phyloP scores from a whole-genome alignment of 2,329 filamentous ascomycete species.

The Bimuria novae-zelandiae region DNA sequence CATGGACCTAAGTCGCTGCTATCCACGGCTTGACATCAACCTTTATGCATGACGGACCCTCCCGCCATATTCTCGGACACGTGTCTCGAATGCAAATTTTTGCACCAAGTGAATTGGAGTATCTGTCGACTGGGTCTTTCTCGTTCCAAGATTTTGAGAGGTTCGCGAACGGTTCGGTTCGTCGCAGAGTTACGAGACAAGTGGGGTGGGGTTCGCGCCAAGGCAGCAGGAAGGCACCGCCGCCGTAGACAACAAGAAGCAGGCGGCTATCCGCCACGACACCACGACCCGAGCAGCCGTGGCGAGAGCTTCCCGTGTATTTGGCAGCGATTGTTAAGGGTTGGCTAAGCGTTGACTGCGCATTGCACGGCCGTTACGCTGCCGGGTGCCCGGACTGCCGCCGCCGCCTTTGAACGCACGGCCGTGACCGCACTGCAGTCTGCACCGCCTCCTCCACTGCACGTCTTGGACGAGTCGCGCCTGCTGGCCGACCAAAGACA shows the following conservation, averaged over 20 bases:
- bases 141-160: no score
- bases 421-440: slow-evolving; percentile 13
- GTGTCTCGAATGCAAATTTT: no score
- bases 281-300: not conserved
- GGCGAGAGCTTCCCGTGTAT: slow-evolving; percentile 1
- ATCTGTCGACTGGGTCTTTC: no score
- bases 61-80: no score
- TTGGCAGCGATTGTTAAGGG: slow-evolving; percentile 22
- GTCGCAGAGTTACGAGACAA: no score
- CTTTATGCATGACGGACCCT: no score
- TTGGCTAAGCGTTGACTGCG: slow-evolving; percentile 25
- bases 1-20: no score
- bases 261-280: slow-evolving; percentile 1
- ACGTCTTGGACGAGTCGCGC: slow-evolving; percentile 26
- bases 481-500: slow-evolving; percentile 14
- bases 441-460: slow-evolving; percentile 40
- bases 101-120: no score
- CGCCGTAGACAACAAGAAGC: not conserved
- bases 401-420: slow-evolving; percentile 29
- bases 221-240: no score
- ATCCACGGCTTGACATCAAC: no score
- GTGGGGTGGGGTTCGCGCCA: no score
- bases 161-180: no score
- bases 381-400: slow-evolving; percentile 21
- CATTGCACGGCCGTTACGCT: slow-evolving; percentile 18